Evolutionary conservation across 257 asterid genomes (phyloP).

Genomic region (Solanum etuberosum): DNA sequence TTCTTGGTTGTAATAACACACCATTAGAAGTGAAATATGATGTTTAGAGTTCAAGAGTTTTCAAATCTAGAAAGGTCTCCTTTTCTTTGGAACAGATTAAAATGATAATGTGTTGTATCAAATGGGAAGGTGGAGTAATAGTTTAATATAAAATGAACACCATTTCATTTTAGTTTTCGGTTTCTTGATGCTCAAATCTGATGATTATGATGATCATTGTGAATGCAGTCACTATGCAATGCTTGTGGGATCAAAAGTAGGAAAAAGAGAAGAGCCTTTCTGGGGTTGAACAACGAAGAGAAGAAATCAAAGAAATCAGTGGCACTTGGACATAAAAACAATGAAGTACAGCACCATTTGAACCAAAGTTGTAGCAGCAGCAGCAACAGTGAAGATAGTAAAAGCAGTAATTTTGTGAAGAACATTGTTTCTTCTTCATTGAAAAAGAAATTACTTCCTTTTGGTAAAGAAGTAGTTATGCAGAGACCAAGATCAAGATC

Average conservation of each 20-base stretch:
- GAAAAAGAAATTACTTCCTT: constrained; percentile 34
- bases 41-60: not conserved
- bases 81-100: too few relatives aligned
- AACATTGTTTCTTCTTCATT: constrained; percentile 29
- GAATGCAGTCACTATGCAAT: constrained; percentile 80
- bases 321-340: not conserved
- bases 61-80: not conserved
- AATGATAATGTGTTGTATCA: not conserved
- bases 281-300: constrained; percentile 66
- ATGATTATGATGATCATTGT: not conserved
- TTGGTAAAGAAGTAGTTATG: constrained; percentile 55
- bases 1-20: not conserved
- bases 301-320: constrained; percentile 52
- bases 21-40: not conserved
- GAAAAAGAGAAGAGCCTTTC: constrained; percentile 73
- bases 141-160: not conserved
- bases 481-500: constrained; percentile 79
- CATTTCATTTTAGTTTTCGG: not conserved
- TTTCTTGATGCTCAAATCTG: not conserved
- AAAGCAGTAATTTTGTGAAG: constrained; percentile 20
- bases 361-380: constrained; percentile 1
- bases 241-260: constrained; percentile 98
- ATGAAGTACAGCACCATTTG: not conserved
- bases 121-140: not conserved
- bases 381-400: constrained; percentile 40